Evolutionary conservation across 2,329 filamentous ascomycete genomes (phyloP), one percentile per base, ranked within the genome.

Genomic region (Trichoderma simmonsii): DNA sequence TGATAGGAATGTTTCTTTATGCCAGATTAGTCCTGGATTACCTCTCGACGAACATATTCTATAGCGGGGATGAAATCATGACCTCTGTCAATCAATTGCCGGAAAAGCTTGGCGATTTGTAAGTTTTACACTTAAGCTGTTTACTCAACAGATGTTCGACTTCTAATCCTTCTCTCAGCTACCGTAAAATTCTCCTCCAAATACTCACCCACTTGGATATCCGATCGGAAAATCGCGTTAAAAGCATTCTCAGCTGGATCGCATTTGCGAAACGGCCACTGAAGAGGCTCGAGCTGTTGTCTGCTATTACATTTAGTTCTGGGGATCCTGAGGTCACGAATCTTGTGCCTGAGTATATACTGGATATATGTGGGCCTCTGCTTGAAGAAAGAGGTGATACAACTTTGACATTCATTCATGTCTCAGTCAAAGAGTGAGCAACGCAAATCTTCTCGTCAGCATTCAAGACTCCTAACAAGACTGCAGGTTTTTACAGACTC

Each of bases 71-170:
- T 54, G 48, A 54, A 54, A 54, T 54, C 48, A 24, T 54, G 48
- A 54, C 48, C 5, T 54, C 48, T 21, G 48, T 54, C 21, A 54
- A 54, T 54, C 48, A 24, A 12, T 1, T 54, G 21, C 48, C 48
- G 0, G 48, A 54, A 14, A 54, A 54, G 2, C 48, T 54, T 7
- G 5, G n/a, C 5, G 48, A 54, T 1, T 24, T 54, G 48, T 51
- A 14, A 0, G 48, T 0, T 54, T 24, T 54, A 12, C 48, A 1
- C 11, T 7, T 1, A 3, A 24, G 3, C 4, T 11, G 1, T 24
- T 24, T 6, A 14, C 2, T 11, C 5, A 54, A 1, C 9, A 11
- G 18, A 12, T 12, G 3, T 14, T 12, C 7, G 5, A 0, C 0
- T 24, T 54, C 48, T 54, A 54, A 24, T 2, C 1, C 21, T 24